Evolutionary conservation across 2,329 filamentous ascomycete genomes (phyloP).

Genomic region (Clarireedia sp.): DNA sequence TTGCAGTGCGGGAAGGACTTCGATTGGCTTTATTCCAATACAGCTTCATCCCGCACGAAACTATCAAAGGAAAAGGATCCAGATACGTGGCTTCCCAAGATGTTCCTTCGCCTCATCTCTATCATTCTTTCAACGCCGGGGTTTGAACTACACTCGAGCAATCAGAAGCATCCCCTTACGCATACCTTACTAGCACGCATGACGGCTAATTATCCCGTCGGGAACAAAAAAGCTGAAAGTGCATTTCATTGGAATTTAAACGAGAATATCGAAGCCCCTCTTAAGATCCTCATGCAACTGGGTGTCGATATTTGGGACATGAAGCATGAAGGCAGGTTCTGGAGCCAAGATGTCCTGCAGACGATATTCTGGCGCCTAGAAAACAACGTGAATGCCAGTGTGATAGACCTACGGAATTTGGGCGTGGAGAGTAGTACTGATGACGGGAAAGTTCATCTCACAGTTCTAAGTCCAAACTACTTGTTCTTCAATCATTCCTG

Average conservation of each 20-base stretch:
- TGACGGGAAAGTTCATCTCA: not conserved
- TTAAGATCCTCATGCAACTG: constrained; percentile 17
- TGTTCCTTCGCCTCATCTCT: constrained; percentile 20
- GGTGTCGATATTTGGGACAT: constrained; percentile 20
- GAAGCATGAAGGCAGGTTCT: not conserved
- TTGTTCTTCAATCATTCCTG: constrained; percentile 28
- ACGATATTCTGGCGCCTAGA: constrained; percentile 23
- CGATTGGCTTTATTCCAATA: constrained; percentile 17
- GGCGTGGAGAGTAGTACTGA: not conserved
- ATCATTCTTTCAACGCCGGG: constrained; percentile 17
- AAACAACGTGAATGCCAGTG: constrained; percentile 23
- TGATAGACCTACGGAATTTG: constrained; percentile 2
- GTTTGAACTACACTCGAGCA: not conserved
- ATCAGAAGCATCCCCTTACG: constrained; percentile 16
- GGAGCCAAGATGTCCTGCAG: constrained; percentile 23
- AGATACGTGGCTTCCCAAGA: constrained; percentile 15
- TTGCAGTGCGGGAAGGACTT: constrained; percentile 21
- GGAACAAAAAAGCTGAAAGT: not conserved
- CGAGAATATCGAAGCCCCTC: constrained; percentile 22
- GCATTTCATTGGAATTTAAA: constrained; percentile 18
- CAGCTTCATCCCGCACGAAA: too few relatives aligned
- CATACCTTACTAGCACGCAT: constrained; percentile 20
- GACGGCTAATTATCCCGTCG: constrained; percentile 20
- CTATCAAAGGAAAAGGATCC: not conserved
- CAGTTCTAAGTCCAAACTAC: constrained; percentile 21